Percentiles rank a stretch among this genome's conserved stretches.
Evolutionary conservation across 2,329 filamentous ascomycete species (phyloP).

Genomic region (Xylariaceae sp.): DNA sequence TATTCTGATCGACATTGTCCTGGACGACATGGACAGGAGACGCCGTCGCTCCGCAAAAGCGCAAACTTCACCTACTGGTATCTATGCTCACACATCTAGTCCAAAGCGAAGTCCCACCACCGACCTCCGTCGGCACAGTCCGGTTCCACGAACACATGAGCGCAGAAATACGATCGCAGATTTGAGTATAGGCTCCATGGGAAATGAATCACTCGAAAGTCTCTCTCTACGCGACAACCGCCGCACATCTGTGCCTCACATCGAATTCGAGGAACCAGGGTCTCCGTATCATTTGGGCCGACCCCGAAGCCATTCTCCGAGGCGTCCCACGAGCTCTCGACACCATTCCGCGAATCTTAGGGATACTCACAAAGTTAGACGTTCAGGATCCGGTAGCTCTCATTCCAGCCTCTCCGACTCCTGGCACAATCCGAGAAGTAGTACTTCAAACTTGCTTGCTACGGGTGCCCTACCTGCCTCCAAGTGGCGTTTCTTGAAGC

Average conservation of each 20-base stretch:
- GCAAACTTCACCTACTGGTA: conserved; percentile 70
- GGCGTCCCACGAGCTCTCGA: conserved; percentile 68
- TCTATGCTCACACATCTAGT: conserved; percentile 56
- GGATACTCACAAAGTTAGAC: conserved; percentile 67
- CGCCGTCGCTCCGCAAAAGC: conserved; percentile 82
- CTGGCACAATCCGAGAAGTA: conserved; percentile 61
- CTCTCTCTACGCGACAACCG: conserved; percentile 34
- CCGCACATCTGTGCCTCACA: conserved; percentile 42
- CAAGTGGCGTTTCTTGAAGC: conserved; percentile 93
- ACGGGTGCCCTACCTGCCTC: conserved; percentile 69
- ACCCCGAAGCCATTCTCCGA: conserved; percentile 75
- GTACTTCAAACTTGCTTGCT: conserved; percentile 70
- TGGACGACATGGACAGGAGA: conserved; percentile 94
- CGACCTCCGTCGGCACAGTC: conserved; percentile 63
- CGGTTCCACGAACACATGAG: conserved; percentile 60
- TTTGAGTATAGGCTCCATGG: conserved; percentile 54
- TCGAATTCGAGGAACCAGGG: conserved; percentile 45
- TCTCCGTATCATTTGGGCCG: conserved; percentile 43
- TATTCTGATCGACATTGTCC: conserved; percentile 83
- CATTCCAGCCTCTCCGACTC: conserved; percentile 70
- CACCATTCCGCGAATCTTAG: conserved; percentile 64
- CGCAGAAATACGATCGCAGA: conserved; percentile 44
- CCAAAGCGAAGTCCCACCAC: conserved; percentile 59
- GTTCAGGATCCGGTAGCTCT: conserved; percentile 89
- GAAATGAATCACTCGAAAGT: conserved; percentile 44